Evolutionary conservation across 2,329 filamentous ascomycete genomes (phyloP).

Genomic region (Rutstroemia sp.): DNA sequence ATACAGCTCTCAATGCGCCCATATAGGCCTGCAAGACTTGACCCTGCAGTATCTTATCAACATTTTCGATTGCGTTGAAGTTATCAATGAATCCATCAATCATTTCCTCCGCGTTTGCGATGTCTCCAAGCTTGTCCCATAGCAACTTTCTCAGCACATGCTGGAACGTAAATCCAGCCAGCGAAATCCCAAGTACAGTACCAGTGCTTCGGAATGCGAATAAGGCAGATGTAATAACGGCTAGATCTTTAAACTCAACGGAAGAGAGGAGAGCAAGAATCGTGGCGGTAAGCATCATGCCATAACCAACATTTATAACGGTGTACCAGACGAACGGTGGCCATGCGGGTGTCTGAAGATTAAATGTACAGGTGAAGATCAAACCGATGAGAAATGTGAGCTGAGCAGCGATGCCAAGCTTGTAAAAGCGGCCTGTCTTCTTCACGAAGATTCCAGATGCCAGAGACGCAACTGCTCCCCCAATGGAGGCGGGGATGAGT

Average conservation of each 20-base stretch:
- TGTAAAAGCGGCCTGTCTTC: conserved; percentile 62
- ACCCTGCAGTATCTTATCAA: background rate
- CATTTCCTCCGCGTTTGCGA: background rate
- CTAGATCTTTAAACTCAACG: conserved; percentile 56
- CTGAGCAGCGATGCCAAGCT: conserved; percentile 48
- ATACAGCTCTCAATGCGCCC: conserved; percentile 2
- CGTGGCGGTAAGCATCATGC: conserved; percentile 59
- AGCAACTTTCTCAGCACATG: conserved; percentile 5
- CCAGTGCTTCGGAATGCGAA: conserved; percentile 73
- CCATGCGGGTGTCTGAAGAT: conserved; percentile 46
- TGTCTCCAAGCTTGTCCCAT: conserved; percentile 9
- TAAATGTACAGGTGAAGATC: conserved; percentile 43
- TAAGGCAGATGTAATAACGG: conserved; percentile 66
- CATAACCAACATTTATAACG: conserved; percentile 42
- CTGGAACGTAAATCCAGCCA: conserved; percentile 13
- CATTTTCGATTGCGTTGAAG: background rate
- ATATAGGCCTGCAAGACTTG: conserved; percentile 4
- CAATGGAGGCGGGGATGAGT: conserved; percentile 57
- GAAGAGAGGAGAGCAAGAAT: conserved; percentile 66
- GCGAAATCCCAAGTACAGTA: conserved; percentile 54
- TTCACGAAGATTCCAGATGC: conserved; percentile 58
- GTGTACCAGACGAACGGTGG: conserved; percentile 46
- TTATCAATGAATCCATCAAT: background rate
- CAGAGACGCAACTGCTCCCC: conserved; percentile 52
- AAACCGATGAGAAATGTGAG: conserved; percentile 37